These are phyloP conservation scores for Xylariaceae sp. DNA, from an alignment of 2,329 filamentous ascomycete species.

Conservation along the genomic window DNA sequence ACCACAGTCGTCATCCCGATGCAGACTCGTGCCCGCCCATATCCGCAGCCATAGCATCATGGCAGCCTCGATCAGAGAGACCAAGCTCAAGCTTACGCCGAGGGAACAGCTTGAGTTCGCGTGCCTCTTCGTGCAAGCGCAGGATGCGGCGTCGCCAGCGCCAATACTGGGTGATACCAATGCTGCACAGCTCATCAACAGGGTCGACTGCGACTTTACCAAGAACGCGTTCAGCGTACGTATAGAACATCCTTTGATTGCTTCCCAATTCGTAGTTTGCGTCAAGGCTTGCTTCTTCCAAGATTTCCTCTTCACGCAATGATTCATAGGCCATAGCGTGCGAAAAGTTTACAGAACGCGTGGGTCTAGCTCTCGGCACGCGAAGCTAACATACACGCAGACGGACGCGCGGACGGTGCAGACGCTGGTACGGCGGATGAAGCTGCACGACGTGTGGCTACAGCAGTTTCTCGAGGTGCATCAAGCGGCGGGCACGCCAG, in stretches of 20 bases:
- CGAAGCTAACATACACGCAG: too few relatives aligned
- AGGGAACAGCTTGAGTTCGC: constrained; percentile 16
- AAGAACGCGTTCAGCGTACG: constrained; percentile 13
- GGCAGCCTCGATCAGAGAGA: too few relatives aligned
- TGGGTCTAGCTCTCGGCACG: too few relatives aligned
- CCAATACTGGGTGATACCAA: constrained; percentile 14
- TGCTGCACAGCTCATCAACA: constrained; percentile 16
- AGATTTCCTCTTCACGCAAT: too few relatives aligned
- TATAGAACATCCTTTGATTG: too few relatives aligned
- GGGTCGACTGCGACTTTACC: constrained; percentile 13
- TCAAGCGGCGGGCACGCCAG: constrained; percentile 7
- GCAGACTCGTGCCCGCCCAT: too few relatives aligned
- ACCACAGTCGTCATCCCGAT: too few relatives aligned
- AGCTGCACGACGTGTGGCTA: constrained; percentile 18
- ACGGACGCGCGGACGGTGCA: constrained; percentile 11
- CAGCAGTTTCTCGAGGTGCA: constrained; percentile 16
- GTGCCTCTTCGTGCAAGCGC: constrained; percentile 12
- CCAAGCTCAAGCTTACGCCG: constrained; percentile 12
- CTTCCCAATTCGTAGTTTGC: too few relatives aligned
- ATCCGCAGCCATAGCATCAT: too few relatives aligned
- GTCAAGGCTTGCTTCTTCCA: too few relatives aligned
- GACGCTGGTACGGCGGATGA: constrained; percentile 12
- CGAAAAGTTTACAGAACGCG: too few relatives aligned
- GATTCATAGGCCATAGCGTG: too few relatives aligned
- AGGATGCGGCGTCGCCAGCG: constrained; percentile 11